phyloP scores from a whole-genome alignment of 2,329 filamentous ascomycete genomes.

The Paramyrothecium roridum region DNA sequence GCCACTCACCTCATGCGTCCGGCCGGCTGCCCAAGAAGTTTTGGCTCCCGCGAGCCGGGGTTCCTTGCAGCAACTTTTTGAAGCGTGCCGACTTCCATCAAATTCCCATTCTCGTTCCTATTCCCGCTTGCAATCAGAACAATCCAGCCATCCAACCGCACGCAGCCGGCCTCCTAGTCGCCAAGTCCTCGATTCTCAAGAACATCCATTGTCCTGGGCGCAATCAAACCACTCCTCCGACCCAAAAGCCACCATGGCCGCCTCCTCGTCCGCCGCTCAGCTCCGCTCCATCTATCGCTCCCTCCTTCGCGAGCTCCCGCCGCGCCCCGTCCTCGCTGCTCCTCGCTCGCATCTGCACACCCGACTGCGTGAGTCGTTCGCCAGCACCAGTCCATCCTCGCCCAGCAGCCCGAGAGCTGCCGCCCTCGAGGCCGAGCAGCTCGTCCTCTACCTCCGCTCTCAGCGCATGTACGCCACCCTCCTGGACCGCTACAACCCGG shows the following conservation, averaged over 20 bases:
- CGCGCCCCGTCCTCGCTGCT: slow-evolving; percentile 54
- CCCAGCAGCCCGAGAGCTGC: slow-evolving; percentile 23
- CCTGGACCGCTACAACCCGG: slow-evolving; percentile 89
- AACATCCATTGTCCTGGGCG: not conserved
- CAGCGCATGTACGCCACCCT: slow-evolving; percentile 80
- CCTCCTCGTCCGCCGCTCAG: slow-evolving; percentile 35
- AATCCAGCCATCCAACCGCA: not conserved
- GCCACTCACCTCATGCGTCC: not conserved
- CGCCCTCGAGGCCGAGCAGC: slow-evolving; percentile 61
- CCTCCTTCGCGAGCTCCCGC: slow-evolving; percentile 84
- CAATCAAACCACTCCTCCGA: no score
- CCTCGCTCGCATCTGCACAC: slow-evolving; percentile 52
- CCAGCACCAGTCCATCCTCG: slow-evolving; percentile 51
- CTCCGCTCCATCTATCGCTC: slow-evolving; percentile 82
- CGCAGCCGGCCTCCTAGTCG: not conserved
- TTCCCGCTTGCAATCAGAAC: not conserved
- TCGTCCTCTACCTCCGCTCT: slow-evolving; percentile 76
- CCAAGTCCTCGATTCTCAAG: not conserved
- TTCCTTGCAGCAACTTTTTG: not conserved
- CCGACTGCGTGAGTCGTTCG: slow-evolving; percentile 26
- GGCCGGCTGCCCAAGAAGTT: not conserved
- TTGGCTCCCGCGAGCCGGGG: not conserved
- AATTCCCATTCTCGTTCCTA: not conserved
- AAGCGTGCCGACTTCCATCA: not conserved
- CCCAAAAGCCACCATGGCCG: slow-evolving; percentile 22